Percentiles rank a stretch among this genome's conserved stretches.
Conservation (phyloP, 225 moss, liverwort and hornwort species). For the Polytrichum formosum region DNA sequence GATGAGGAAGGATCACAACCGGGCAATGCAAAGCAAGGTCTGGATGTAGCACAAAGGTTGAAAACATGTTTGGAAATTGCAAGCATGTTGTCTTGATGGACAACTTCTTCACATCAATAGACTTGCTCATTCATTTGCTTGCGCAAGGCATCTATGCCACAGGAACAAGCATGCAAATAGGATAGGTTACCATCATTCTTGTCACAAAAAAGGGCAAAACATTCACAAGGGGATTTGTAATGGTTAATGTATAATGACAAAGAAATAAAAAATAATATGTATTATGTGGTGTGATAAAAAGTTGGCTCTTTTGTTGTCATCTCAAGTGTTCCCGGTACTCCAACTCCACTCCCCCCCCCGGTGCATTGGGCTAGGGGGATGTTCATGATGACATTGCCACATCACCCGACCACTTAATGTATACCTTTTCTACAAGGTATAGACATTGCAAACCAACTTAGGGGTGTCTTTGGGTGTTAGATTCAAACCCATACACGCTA, state of each 20-base stretch:
- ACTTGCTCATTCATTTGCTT: background rate
- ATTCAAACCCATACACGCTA: background rate
- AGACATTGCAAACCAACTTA: background rate
- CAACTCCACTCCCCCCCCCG: background rate
- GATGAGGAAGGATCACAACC: background rate
- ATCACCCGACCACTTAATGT: background rate
- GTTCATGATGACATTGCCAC: background rate
- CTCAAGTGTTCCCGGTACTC: background rate
- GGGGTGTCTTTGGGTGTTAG: background rate
- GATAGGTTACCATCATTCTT: background rate
- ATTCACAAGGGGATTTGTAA: background rate
- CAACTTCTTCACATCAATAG: background rate
- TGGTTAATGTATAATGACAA: background rate
- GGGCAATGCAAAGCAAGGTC: background rate
- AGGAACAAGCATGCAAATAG: background rate
- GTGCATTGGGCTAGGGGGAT: background rate
- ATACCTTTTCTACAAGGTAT: background rate
- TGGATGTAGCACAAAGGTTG: background rate
- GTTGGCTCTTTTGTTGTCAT: background rate
- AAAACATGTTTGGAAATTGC: background rate
- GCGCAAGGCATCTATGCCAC: background rate
- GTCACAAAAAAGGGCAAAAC: background rate
- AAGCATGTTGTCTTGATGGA: background rate
- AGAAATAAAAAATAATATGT: no score
- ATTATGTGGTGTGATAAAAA: background rate